Percentiles rank a stretch among this genome's conserved stretches.
Conservation (phyloP, 2,329 filamentous ascomycete genomes). For the Alternaria arborescens region DNA sequence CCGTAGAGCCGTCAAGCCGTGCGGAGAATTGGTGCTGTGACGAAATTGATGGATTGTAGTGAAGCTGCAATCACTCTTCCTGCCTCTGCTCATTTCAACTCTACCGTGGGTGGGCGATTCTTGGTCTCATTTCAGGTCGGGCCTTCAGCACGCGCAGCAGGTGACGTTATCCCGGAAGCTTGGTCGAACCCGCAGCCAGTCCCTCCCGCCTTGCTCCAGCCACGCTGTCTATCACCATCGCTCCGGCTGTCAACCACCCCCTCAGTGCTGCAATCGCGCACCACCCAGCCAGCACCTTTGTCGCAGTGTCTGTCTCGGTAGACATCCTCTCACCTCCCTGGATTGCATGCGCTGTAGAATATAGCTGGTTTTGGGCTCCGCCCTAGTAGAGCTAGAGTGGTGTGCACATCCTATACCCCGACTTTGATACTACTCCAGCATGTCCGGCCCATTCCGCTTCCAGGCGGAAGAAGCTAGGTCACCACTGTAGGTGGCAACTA, state of each 20-base stretch:
- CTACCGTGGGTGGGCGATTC: background rate
- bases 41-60: background rate
- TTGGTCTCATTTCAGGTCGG: conserved; percentile 1
- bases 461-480: conserved; percentile 47
- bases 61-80: background rate
- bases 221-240: conserved; percentile 5
- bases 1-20: conserved; percentile 2
- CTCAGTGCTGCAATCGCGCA: conserved; percentile 6
- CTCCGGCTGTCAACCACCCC: conserved; percentile 3
- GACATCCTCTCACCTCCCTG: background rate
- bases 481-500: conserved; percentile 46
- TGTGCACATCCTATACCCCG: conserved; percentile 6
- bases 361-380: conserved; percentile 24
- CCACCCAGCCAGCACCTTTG: background rate
- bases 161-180: conserved; percentile 24
- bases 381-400: conserved; percentile 18
- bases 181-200: conserved; percentile 9
- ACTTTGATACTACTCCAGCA: conserved; percentile 22
- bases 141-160: conserved; percentile 11
- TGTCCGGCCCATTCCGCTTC: conserved; percentile 55
- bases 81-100: background rate
- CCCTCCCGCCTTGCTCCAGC: conserved; percentile 11
- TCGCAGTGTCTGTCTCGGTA: background rate
- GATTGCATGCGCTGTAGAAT: conserved; percentile 29
- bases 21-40: background rate